Evolutionary conservation across 177 flowering plant genomes (phyloP).

Genomic region (Vitis hybrid): DNA sequence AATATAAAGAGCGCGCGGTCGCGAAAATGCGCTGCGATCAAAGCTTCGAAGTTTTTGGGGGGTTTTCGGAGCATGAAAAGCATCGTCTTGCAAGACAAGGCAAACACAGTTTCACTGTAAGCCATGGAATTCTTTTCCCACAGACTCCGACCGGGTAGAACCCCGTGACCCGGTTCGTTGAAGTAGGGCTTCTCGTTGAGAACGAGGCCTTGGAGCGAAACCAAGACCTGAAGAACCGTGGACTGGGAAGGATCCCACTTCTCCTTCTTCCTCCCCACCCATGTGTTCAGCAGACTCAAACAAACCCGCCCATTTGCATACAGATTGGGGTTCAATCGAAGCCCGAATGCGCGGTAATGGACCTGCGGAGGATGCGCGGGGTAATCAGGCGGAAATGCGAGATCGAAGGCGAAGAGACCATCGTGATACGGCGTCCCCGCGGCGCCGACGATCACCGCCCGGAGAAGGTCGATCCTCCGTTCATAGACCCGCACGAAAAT

Average conservation of each 20-base stretch:
- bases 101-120: constrained; percentile 31
- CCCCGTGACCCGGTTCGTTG: constrained; percentile 41
- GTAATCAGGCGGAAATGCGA: constrained; percentile 40
- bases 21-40: constrained; percentile 27
- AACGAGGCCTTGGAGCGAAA: constrained; percentile 50
- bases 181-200: constrained; percentile 48
- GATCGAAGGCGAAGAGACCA: constrained; percentile 55
- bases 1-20: constrained; percentile 20
- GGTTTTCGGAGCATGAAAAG: constrained; percentile 18
- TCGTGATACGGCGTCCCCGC: constrained; percentile 53
- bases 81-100: constrained; percentile 28
- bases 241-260: constrained; percentile 36
- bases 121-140: constrained; percentile 22
- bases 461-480: constrained; percentile 37
- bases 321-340: constrained; percentile 40
- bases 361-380: constrained; percentile 42
- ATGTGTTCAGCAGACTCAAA: constrained; percentile 45
- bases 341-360: constrained; percentile 31
- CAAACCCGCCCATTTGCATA: constrained; percentile 39
- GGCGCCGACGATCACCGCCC: constrained; percentile 51
- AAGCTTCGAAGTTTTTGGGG: constrained; percentile 35
- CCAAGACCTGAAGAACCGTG: constrained; percentile 38
- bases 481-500: constrained; percentile 51
- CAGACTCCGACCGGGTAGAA: neutral
- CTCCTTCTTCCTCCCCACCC: constrained; percentile 30